Evolutionary conservation across 1,284 basidiomycete genomes (phyloP), one percentile per base, ranked within the genome.

Genomic region (Tilletia setariae): DNA sequence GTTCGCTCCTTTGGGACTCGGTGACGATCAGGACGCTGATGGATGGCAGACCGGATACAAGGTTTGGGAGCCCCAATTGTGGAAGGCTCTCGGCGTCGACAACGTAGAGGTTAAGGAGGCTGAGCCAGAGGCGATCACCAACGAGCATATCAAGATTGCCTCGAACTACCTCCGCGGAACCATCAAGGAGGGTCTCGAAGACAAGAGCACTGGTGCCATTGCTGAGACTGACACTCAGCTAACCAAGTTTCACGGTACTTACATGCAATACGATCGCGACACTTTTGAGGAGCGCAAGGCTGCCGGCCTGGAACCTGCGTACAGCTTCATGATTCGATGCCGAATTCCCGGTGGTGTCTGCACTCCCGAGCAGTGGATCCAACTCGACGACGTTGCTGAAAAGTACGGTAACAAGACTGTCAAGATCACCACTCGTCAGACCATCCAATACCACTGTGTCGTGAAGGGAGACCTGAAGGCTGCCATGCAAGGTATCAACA

Each of bases 371-470:
- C 95, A 99, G 85, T 98, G 96, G 96, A 85, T 95, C 67, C 88
- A 90, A 78, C 92, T 99, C 88, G 93, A 98, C 85, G 89, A 90
- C 75, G 97, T 99, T 74, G 89, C 94, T 68, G 94, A 97, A 81
- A 91, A 94, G 84, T 93, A 95, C 84, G 95, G 93, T 32, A 92
- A 90, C 79, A 89, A 91, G 68, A 94, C 94, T 16, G 91, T 98
- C 86, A 98, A 98, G 87, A 90, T 99, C 77, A 98, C 95, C 64
- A 99, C 96, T 32, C 87, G 95, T 72, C 90, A 94, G 85, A 98
- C 96, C n/a, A 98, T 98, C 89, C 95, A 99, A 85, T 98, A 97
- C 88, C 95, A 99, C 84, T 95, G 95, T 72, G 90, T 99, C 76
- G 91, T 98, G 86, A 99, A 99, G 87, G 88, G 88, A 74, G 92